Conservation (phyloP, 1,284 basidiomycete species). For the Melampsora americana region DNA sequence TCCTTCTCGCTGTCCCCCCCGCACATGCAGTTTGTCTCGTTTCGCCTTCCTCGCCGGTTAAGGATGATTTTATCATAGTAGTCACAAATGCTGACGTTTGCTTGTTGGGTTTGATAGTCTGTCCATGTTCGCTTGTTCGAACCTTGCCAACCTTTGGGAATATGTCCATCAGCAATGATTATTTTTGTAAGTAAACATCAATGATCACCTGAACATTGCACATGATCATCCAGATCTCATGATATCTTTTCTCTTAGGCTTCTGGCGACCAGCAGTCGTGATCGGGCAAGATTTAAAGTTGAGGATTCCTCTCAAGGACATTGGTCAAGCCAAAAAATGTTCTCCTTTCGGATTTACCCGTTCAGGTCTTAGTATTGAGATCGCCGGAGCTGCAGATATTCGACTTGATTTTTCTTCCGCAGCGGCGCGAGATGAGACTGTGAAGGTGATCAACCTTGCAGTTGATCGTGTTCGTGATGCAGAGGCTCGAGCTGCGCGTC, state of each 20-base stretch:
- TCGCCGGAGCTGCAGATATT: slow-evolving; percentile 49
- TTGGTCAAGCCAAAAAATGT: slow-evolving; percentile 47
- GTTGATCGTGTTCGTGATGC: slow-evolving; percentile 12
- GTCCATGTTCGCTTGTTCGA: slow-evolving; percentile 49
- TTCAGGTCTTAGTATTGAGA: slow-evolving; percentile 49
- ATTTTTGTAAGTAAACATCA: slow-evolving; percentile 49
- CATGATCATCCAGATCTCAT: background rate
- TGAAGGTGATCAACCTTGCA: slow-evolving; percentile 7
- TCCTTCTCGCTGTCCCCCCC: background rate
- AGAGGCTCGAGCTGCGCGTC: slow-evolving; percentile 14
- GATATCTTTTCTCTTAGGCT: slow-evolving; percentile 20
- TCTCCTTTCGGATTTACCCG: slow-evolving; percentile 50
- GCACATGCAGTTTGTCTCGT: background rate
- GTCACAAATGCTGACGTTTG: background rate
- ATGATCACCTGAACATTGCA: background rate
- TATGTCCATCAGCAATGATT: slow-evolving; percentile 49
- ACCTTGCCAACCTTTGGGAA: slow-evolving; percentile 49
- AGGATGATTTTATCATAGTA: background rate
- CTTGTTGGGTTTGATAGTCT: slow-evolving; percentile 47
- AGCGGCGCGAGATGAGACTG: slow-evolving; percentile 47
- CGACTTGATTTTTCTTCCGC: slow-evolving; percentile 48
- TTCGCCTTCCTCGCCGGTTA: background rate
- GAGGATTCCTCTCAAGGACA: slow-evolving; percentile 49
- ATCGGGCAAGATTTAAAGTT: slow-evolving; percentile 47
- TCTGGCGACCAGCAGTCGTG: slow-evolving; percentile 38